Percentiles rank a stretch among this genome's conserved stretches.
These are phyloP conservation scores for Eutypa lata DNA, from an alignment of 2,329 filamentous ascomycete genomes.

Conservation along the genomic window DNA sequence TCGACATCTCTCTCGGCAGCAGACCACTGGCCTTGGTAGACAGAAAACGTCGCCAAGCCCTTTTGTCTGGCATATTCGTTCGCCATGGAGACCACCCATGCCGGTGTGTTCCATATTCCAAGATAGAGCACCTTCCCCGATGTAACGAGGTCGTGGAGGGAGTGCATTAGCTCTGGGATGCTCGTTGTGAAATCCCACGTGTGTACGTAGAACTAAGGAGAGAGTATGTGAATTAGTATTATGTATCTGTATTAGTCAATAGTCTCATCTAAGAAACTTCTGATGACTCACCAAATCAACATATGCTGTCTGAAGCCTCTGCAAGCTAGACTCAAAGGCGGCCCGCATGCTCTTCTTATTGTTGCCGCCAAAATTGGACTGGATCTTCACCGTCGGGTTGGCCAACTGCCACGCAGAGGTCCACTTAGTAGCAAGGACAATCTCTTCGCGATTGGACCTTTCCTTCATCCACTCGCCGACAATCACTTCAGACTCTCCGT, in stretches of 20 bases:
- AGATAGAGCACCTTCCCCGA: conserved; percentile 15
- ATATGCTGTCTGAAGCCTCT: conserved; percentile 31
- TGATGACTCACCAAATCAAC: conserved; percentile 33
- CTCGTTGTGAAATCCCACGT: conserved; percentile 17
- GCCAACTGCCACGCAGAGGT: conserved; percentile 3
- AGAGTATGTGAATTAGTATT: background rate
- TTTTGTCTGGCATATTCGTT: conserved; percentile 55
- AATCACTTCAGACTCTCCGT: conserved; percentile 53
- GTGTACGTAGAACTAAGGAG: conserved; percentile 9
- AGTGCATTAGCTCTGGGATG: conserved; percentile 19
- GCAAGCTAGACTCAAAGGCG: conserved; percentile 33
- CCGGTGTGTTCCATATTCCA: conserved; percentile 40
- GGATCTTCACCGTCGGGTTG: conserved; percentile 12
- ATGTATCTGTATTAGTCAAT: too few species aligned
- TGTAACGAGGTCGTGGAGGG: conserved; percentile 11
- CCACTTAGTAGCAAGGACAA: conserved; percentile 56
- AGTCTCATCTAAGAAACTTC: too few species aligned
- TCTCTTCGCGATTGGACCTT: conserved; percentile 45
- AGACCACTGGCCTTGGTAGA: conserved; percentile 61
- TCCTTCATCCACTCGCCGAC: conserved; percentile 54
- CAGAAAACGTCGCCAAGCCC: conserved; percentile 52
- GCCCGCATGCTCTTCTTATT: conserved; percentile 31
- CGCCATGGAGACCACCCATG: conserved; percentile 42
- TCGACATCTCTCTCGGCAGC: conserved; percentile 55
- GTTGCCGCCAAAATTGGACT: conserved; percentile 35